These are phyloP conservation scores for Mycosarcoma mackinlayi DNA, from an alignment of 1,284 basidiomycete species.

Conservation along the genomic window DNA sequence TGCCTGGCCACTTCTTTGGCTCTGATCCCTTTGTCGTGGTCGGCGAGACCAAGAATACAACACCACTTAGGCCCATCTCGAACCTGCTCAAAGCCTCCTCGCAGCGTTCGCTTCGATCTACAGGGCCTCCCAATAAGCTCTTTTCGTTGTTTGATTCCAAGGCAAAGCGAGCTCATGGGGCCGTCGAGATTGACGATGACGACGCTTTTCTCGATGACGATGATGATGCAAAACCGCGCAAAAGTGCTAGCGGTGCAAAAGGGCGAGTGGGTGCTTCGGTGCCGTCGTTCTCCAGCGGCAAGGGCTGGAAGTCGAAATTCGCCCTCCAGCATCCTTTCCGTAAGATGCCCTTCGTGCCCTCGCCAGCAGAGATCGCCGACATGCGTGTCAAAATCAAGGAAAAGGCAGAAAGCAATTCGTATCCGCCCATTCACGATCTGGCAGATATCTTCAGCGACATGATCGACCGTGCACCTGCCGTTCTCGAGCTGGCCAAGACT, in stretches of 20 bases:
- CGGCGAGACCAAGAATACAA: constrained; percentile 3
- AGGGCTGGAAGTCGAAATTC: constrained; percentile 46
- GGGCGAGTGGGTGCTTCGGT: constrained; percentile 5
- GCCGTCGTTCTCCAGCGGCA: constrained; percentile 37
- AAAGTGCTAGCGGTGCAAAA: constrained; percentile 9
- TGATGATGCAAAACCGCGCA: constrained; percentile 18
- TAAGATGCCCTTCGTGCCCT: constrained; percentile 43
- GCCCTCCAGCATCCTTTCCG: constrained; percentile 30
- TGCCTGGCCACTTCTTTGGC: constrained; percentile 26
- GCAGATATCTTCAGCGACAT: constrained; percentile 86
- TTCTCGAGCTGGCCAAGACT: constrained; percentile 72
- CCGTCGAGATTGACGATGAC: constrained; percentile 14
- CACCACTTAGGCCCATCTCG: constrained; percentile 14
- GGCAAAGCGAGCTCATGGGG: constrained; percentile 9
- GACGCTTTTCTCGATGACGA: constrained; percentile 35
- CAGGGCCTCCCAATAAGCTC: constrained; percentile 16
- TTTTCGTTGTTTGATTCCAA: constrained; percentile 30
- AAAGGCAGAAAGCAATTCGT: constrained; percentile 41
- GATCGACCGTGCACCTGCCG: constrained; percentile 75
- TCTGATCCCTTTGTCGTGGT: constrained; percentile 35
- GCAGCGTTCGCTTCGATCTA: constrained; percentile 28
- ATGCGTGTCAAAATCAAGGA: constrained; percentile 26
- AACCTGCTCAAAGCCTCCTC: constrained; percentile 21
- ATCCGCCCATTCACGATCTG: constrained; percentile 83
- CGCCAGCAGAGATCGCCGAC: constrained; percentile 22